These are phyloP conservation scores for Hortiboletus campestris DNA, from an alignment of 768 basidiomycete genomes.

Conservation along the genomic window DNA sequence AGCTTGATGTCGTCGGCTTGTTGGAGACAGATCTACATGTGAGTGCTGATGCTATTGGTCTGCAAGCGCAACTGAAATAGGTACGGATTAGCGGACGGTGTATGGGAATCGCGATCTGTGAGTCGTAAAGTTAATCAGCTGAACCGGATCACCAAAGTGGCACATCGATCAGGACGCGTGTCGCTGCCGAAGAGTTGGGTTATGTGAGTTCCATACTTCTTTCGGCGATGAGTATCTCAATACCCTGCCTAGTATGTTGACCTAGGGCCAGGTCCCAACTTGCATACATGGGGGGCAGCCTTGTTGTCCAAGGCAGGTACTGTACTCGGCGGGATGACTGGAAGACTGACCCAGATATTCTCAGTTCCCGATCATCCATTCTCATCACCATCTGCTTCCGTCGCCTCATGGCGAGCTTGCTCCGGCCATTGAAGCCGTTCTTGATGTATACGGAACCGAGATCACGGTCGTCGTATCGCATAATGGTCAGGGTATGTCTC, in stretches of 20 bases:
- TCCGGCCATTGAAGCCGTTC: conserved; percentile 82
- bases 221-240: conserved; percentile 3
- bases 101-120: conserved; percentile 87
- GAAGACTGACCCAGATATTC: background rate
- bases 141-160: background rate
- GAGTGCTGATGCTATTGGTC: conserved; percentile 26
- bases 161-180: conserved; percentile 55
- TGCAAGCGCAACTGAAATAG: background rate
- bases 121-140: conserved; percentile 14
- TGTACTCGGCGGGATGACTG: background rate
- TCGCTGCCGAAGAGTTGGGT: conserved; percentile 73
- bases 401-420: conserved; percentile 86
- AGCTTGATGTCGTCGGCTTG: conserved; percentile 82
- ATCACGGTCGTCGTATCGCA: conserved; percentile 86
- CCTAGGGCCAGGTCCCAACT: conserved; percentile 82
- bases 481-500: conserved; percentile 81
- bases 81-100: conserved; percentile 50
- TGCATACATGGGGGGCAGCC: conserved; percentile 87
- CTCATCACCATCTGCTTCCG: conserved; percentile 82
- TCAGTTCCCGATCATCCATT: conserved; percentile 85
- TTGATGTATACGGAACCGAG: conserved; percentile 75
- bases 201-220: conserved; percentile 53
- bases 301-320: conserved; percentile 68
- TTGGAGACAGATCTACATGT: conserved; percentile 87
- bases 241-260: conserved; percentile 65